Conservation (phyloP, 139 green algal genomes). For the Coelastrella sp. region DNA sequence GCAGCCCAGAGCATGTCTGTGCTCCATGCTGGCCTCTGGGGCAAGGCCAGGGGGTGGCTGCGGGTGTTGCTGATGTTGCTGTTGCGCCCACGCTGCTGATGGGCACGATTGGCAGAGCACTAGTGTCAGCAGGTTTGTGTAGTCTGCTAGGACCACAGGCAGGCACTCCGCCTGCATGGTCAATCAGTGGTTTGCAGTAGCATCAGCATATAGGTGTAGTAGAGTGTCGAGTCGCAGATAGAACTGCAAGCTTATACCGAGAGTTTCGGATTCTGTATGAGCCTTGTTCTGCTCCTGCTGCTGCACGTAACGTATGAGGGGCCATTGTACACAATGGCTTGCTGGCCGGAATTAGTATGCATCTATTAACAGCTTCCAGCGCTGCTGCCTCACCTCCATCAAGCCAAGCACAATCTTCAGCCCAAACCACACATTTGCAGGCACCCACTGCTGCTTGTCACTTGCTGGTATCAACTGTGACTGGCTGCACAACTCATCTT, state of each 20-base stretch:
- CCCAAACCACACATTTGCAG: not conserved
- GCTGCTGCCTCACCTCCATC: constrained; percentile 22
- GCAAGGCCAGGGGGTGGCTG: not conserved
- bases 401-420: constrained; percentile 35
- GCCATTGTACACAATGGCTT: not conserved
- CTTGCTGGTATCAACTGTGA: not conserved
- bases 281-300: too few relatives aligned
- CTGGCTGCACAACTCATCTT: not conserved
- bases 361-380: not conserved
- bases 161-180: constrained; percentile 24
- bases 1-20: constrained; percentile 33
- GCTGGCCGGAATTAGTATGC: not conserved
- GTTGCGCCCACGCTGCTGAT: not conserved
- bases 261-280: too few relatives aligned
- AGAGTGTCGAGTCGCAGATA: too few relatives aligned
- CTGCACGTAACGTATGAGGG: too few relatives aligned
- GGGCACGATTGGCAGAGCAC: constrained; percentile 15
- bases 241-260: too few relatives aligned
- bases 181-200: not conserved
- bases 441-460: constrained; percentile 14
- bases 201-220: not conserved
- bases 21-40: constrained; percentile 20
- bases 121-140: not conserved
- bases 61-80: constrained; percentile 12
- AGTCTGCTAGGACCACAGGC: not conserved